Percentiles rank a stretch among this genome's conserved stretches.
Evolutionary conservation across 1,139 yeast genomes (phyloP).

Genomic region (Yamadazyma friedrichii): DNA sequence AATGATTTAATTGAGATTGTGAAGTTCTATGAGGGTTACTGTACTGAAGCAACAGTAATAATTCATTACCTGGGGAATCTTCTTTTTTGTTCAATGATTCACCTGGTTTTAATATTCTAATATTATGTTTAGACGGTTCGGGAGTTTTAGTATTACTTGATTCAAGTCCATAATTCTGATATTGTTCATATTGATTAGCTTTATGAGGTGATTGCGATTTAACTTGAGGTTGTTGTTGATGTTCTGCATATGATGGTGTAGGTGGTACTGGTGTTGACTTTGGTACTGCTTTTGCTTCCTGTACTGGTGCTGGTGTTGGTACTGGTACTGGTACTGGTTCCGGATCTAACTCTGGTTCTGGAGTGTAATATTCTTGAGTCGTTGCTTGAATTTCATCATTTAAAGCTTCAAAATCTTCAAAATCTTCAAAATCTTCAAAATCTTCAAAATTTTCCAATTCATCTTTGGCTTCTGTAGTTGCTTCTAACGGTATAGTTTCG

Average conservation of each 20-base stretch:
- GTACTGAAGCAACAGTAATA: conserved; percentile 16
- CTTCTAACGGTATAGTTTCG: not conserved
- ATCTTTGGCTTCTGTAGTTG: conserved; percentile 4
- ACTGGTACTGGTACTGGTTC: not conserved
- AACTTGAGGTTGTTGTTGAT: conserved; percentile 1
- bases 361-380: conserved; percentile 10
- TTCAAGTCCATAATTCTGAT: conserved; percentile 2
- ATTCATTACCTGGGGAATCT: conserved; percentile 13
- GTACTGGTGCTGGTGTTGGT: not conserved
- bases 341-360: conserved; percentile 3
- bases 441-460: conserved; percentile 17
- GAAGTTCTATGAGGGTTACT: conserved; percentile 6
- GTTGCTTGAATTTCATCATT: conserved; percentile 19
- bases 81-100: conserved; percentile 19
- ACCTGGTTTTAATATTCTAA: conserved; percentile 32
- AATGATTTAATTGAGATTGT: not conserved
- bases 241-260: not conserved
- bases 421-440: conserved; percentile 40
- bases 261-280: not conserved
- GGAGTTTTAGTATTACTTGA: not conserved
- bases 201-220: not conserved
- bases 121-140: conserved; percentile 15
- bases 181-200: conserved; percentile 2
- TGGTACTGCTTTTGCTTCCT: not conserved
- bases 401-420: conserved; percentile 28